Conservation (phyloP, 768 basidiomycete genomes). For the Lactifluus hygrophoroides region DNA sequence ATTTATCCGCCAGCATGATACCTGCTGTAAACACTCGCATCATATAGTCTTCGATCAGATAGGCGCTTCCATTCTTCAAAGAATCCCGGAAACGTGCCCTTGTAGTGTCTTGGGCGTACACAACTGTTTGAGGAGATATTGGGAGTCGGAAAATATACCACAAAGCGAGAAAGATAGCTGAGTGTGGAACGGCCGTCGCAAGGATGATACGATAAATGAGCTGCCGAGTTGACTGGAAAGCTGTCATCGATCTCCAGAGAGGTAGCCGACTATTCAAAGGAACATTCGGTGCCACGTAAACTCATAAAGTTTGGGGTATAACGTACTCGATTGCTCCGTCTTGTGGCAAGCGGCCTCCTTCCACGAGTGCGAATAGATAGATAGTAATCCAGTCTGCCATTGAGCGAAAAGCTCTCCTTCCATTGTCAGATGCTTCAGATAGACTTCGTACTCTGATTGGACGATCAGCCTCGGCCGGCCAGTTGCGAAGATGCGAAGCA, state of each 20-base stretch:
- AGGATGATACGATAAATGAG: conserved; percentile 15
- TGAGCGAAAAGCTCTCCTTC: conserved; percentile 11
- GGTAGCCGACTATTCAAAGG: conserved; percentile 9
- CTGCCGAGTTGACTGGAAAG: conserved; percentile 17
- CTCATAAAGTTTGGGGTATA: neutral
- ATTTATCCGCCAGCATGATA: conserved; percentile 31
- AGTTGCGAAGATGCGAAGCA: conserved; percentile 3
- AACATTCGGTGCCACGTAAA: neutral
- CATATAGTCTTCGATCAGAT: conserved; percentile 29
- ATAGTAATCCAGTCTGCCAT: conserved; percentile 18
- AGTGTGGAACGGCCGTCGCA: conserved; percentile 16
- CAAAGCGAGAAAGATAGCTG: conserved; percentile 18
- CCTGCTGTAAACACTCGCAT: conserved; percentile 29
- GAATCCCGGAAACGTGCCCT: conserved; percentile 27
- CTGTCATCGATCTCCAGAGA: conserved; percentile 15
- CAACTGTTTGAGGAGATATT: conserved; percentile 15
- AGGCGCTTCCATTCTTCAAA: conserved; percentile 25
- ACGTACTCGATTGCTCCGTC: conserved; percentile 17
- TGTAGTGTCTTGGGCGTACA: conserved; percentile 10
- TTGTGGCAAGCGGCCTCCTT: conserved; percentile 15
- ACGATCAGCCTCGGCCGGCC: conserved; percentile 9
- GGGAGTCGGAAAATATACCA: conserved; percentile 29
- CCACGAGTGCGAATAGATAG: conserved; percentile 16
- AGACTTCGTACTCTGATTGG: conserved; percentile 15
- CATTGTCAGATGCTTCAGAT: conserved; percentile 13